Evolutionary conservation across 106 monocot genomes (phyloP).

Genomic region (Vanilla planifolia): DNA sequence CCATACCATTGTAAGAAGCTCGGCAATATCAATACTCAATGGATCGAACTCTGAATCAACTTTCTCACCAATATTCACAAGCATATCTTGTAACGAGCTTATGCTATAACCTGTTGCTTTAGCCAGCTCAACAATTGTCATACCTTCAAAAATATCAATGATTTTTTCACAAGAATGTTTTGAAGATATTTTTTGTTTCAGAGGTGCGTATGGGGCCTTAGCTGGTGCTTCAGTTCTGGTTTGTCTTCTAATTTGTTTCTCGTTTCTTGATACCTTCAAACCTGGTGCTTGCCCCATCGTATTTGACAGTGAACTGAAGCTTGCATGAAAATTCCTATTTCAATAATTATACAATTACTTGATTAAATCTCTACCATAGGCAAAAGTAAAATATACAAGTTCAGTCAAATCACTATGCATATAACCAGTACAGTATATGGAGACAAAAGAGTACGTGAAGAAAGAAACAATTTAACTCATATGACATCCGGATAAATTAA

Average conservation of each 20-base stretch:
- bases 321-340: slow-evolving; percentile 71
- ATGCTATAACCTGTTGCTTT: slow-evolving; percentile 62
- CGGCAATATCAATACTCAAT: slow-evolving; percentile 73
- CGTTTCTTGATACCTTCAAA: slow-evolving; percentile 49
- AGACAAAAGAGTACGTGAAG: too few relatives aligned
- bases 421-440: too few relatives aligned
- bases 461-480: too few relatives aligned
- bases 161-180: slow-evolving; percentile 62
- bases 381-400: too few relatives aligned
- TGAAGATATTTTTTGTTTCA: slow-evolving; percentile 34
- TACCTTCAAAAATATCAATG: slow-evolving; percentile 96
- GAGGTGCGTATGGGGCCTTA: slow-evolving; percentile 72
- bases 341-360: neutral
- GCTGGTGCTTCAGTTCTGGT: slow-evolving; percentile 58
- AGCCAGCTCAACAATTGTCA: slow-evolving; percentile 85
- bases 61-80: slow-evolving; percentile 74
- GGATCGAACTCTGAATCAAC: slow-evolving; percentile 85
- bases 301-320: slow-evolving; percentile 24
- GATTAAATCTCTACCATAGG: neutral
- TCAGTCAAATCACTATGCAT: too few relatives aligned
- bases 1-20: slow-evolving; percentile 85
- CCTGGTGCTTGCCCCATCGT: slow-evolving; percentile 44
- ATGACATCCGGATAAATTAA: too few relatives aligned
- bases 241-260: slow-evolving; percentile 49
- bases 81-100: slow-evolving; percentile 50